Evolutionary conservation across 441 rosid genomes (phyloP), one percentile per base, ranked within the genome.

Genomic region (Pelargonium fulgidum): DNA sequence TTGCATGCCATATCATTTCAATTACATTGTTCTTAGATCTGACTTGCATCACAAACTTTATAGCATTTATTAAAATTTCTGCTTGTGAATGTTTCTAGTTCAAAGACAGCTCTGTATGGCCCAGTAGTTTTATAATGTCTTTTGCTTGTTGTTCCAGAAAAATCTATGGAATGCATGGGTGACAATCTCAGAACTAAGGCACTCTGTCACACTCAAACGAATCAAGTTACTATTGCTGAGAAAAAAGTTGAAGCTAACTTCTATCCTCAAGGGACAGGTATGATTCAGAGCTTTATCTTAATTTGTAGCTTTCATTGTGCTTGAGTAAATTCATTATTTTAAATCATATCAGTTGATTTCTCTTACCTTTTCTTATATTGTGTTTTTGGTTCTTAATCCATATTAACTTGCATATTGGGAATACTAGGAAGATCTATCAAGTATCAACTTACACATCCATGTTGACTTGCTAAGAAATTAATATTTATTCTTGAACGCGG

Each of bases 101-200:
- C 41, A 36, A 36, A 36, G 41, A 36, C 41, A 36, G 8, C 41
- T 36, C 41, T 36, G 41, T 36, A 36, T 36, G 41, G 41, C 54
- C 0, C 13, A 22, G 24, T 50, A 7, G 62, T 61, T 58, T 73
- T 70, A 24, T 62, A 41, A 33, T 76, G 72, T 11, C 42, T 41
- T 62, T 72, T 44, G 24, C 3, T 19, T 41, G 77, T 65, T 79
- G 29, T 75, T 67, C 71, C 82, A 88, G 93, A 88, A 79, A 86
- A 80, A 64, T 70, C 41, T 88, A 45, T 86, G 93, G 93, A 83
- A 85, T 78, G 86, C 85, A 63, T 86, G 91, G 93, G 80, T 86
- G 78, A 82, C 85, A 70, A 83, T 83, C 72, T 86, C 87, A 48
- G 89, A 86, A 58, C 77, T 88, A 54, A 79, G 84, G 58, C 87